A percentile compares a stretch with the other conserved stretches of the same genome.
These are phyloP conservation scores for Dryas drummondii DNA, from an alignment of 306 rosid species.

Conservation along the genomic window DNA sequence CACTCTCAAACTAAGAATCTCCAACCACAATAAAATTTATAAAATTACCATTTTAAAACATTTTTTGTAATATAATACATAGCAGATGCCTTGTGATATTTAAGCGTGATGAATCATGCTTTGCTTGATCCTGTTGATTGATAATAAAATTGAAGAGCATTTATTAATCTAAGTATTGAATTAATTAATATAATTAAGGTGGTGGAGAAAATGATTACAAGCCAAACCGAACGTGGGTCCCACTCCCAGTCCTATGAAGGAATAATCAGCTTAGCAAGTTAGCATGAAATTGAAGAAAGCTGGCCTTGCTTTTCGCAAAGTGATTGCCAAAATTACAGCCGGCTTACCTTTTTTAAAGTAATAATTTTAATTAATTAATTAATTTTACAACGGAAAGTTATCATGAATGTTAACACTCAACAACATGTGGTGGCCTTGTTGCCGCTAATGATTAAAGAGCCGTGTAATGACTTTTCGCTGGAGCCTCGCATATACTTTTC, in stretches of 20 bases:
- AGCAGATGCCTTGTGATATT: neutral
- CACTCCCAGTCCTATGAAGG: neutral
- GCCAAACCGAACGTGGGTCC: slow-evolving; percentile 13
- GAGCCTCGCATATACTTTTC: neutral
- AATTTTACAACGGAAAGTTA: neutral
- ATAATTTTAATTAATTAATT: too few species aligned
- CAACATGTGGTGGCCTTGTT: neutral
- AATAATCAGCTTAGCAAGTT: neutral
- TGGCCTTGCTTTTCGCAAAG: slow-evolving; percentile 8
- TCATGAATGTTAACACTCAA: neutral
- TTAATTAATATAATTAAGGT: slow-evolving; percentile 1
- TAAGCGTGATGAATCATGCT: slow-evolving; percentile 1
- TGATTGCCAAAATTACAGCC: slow-evolving; percentile 2
- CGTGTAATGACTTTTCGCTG: neutral
- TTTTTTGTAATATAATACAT: neutral
- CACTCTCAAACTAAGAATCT: neutral
- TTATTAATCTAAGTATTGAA: slow-evolving; percentile 1
- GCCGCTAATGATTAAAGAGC: neutral
- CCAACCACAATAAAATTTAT: neutral
- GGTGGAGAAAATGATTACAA: slow-evolving; percentile 27
- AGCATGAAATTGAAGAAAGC: neutral
- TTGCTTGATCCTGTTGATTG: slow-evolving; percentile 8
- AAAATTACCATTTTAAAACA: neutral
- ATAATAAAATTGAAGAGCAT: neutral
- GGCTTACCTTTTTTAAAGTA: neutral